Evolutionary conservation across 1,139 yeast genomes (phyloP).

Genomic region (Candida sp.): DNA sequence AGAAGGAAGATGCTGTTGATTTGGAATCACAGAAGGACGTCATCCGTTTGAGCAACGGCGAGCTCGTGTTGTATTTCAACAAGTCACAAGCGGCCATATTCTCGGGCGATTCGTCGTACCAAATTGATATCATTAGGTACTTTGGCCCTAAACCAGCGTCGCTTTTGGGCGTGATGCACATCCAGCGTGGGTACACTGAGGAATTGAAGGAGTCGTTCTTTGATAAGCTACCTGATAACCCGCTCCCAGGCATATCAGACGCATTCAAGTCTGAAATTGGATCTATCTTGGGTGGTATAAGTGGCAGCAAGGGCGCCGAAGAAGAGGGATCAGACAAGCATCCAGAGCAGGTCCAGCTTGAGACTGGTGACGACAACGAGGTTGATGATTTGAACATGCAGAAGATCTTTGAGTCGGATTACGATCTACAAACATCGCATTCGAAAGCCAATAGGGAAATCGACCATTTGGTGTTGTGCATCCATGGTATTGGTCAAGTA

Average conservation of each 20-base stretch:
- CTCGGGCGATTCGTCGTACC: slow-evolving; percentile 39
- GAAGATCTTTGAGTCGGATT: slow-evolving; percentile 57
- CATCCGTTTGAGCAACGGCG: slow-evolving; percentile 31
- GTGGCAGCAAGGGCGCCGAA: slow-evolving; percentile 10
- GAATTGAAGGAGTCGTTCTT: slow-evolving; percentile 31
- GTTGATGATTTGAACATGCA: slow-evolving; percentile 36
- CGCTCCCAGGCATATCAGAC: slow-evolving; percentile 35
- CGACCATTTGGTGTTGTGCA: slow-evolving; percentile 82
- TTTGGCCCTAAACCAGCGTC: slow-evolving; percentile 37
- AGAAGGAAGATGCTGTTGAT: slow-evolving; percentile 13
- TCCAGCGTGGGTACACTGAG: slow-evolving; percentile 42
- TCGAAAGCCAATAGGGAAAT: slow-evolving; percentile 54
- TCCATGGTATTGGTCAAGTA: slow-evolving; percentile 95
- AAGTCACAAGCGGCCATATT: slow-evolving; percentile 40
- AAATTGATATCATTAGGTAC: slow-evolving; percentile 42
- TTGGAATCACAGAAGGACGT: slow-evolving; percentile 32
- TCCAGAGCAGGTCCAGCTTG: neutral
- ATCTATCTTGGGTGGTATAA: slow-evolving; percentile 18
- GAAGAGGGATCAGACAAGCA: slow-evolving; percentile 13
- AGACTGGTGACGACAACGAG: slow-evolving; percentile 13
- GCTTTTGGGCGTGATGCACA: slow-evolving; percentile 37
- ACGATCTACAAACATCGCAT: slow-evolving; percentile 37
- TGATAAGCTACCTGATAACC: slow-evolving; percentile 30
- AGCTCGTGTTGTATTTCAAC: slow-evolving; percentile 36
- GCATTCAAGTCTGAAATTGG: slow-evolving; percentile 34